Evolutionary conservation across 2,329 filamentous ascomycete genomes (phyloP).

Genomic region (Phyllosticta paracitricarpa): DNA sequence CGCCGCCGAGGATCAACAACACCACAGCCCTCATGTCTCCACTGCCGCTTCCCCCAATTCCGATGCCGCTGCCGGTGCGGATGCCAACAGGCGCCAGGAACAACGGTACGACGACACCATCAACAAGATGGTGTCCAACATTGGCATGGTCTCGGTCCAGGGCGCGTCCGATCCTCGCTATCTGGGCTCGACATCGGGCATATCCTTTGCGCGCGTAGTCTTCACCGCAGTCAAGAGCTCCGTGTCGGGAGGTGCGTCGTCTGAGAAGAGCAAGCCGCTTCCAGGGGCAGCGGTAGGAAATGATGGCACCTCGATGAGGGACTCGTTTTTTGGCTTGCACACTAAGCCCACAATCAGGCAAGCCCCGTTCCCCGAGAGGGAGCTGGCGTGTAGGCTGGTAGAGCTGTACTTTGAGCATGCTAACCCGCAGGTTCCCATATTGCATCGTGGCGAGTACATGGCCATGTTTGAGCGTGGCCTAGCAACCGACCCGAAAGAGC

Average conservation of each 20-base stretch:
- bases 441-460: constrained; percentile 86
- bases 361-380: constrained; percentile 70
- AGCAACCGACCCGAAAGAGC: constrained; percentile 52
- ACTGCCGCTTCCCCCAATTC: constrained; percentile 13
- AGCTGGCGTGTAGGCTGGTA: constrained; percentile 62
- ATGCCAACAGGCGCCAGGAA: constrained; percentile 26
- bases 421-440: constrained; percentile 88
- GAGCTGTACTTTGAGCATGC: constrained; percentile 90
- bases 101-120: constrained; percentile 51
- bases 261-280: constrained; percentile 53
- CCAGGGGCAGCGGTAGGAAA: constrained; percentile 40
- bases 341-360: constrained; percentile 80
- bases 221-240: constrained; percentile 86
- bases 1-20: constrained; percentile 15
- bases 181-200: constrained; percentile 75
- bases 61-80: constrained; percentile 14
- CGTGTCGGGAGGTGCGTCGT: constrained; percentile 38
- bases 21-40: constrained; percentile 11
- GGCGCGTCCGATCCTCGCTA: constrained; percentile 70
- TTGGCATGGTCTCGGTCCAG: constrained; percentile 68
- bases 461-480: constrained; percentile 78
- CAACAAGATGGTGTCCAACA: constrained; percentile 57
- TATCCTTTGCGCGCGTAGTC: constrained; percentile 89
- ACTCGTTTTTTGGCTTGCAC: constrained; percentile 95
- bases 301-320: constrained; percentile 72